Base-by-base conservation (phyloP, 1,284 basidiomycete species). In the Porogramme epimiltina region DNA sequence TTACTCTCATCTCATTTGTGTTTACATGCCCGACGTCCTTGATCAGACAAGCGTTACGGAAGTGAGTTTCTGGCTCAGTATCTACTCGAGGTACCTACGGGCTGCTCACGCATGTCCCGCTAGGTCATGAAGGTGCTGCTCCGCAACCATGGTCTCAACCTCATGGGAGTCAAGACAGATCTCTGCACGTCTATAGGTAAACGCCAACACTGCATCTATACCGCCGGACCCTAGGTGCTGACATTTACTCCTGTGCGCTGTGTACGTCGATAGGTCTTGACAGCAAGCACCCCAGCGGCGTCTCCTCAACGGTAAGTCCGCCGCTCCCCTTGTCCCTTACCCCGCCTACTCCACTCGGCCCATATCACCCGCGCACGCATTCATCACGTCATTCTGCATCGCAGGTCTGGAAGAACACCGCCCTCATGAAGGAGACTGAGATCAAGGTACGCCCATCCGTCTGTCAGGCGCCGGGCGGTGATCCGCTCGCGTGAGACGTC, bases 11-110 rank as follows among this genome's bases (percentile, higher is more conserved):
- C 67, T 88, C 28, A 78, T 89, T 24, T 88, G 85, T 58, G 59
- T 89, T n/a, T 89, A 89, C 61, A 66, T 89, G 20, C 85, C 87
- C 5, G 70, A 89, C 63, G 80, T 86, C 13, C 87, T 84, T 62
- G 78, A 89, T 64, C 81, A 85, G 62, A 72, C 71, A 33, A 70
- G 70, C 28, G 81, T 84, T 2, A 78, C 73, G 5, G 73, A 81
- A 66, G 86, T 84, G 44, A 54, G 67, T 37, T n/a, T 37, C 34
- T n/a, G 5, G 13, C 34, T 18, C 16, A n/a, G n/a, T n/a, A 16
- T 16, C 34, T 16, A 6, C 34, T 37, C 34, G 5, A 37, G 28
- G 15, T 15, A n/a, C n/a, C n/a, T n/a, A 6, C 28, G 9, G 13
- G 34, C 34, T 16, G n/a, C 16, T 37, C n/a, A 37, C 34, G 34